A percentile compares a stretch with the other conserved stretches of the same genome.
Evolutionary conservation across 2,329 filamentous ascomycete species (phyloP).

Genomic region (Graphiopsis chlorocephala): DNA sequence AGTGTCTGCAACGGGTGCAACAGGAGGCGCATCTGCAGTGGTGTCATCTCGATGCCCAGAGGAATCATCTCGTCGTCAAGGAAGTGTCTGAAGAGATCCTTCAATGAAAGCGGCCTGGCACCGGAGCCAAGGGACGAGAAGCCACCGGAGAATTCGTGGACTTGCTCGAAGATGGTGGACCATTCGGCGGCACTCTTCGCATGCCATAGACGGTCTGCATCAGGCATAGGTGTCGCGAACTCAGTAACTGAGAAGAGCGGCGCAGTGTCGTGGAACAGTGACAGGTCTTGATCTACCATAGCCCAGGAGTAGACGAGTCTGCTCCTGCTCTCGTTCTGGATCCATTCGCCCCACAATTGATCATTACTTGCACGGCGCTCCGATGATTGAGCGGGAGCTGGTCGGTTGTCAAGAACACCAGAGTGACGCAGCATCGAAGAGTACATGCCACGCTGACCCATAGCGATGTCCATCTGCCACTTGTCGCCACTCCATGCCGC

Average conservation of each 20-base stretch:
- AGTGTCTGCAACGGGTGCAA: slow-evolving; percentile 67
- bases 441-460: slow-evolving; percentile 73
- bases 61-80: slow-evolving; percentile 60
- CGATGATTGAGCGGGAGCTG: slow-evolving; percentile 47
- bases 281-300: slow-evolving; percentile 70
- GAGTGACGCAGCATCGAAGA: slow-evolving; percentile 69
- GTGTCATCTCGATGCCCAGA: slow-evolving; percentile 52
- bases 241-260: slow-evolving; percentile 65
- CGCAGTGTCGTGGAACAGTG: slow-evolving; percentile 62
- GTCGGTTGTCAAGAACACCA: slow-evolving; percentile 56
- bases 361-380: slow-evolving; percentile 48
- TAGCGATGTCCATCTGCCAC: slow-evolving; percentile 74
- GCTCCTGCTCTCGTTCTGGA: slow-evolving; percentile 60
- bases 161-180: slow-evolving; percentile 57
- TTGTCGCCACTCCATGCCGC: slow-evolving; percentile 74
- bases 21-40: slow-evolving; percentile 61
- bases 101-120: slow-evolving; percentile 57
- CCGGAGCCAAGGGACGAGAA: slow-evolving; percentile 55
- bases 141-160: slow-evolving; percentile 54
- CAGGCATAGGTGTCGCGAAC: slow-evolving; percentile 62
- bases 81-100: slow-evolving; percentile 66
- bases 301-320: slow-evolving; percentile 74
- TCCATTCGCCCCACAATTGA: slow-evolving; percentile 62
- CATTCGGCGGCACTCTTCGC: slow-evolving; percentile 58
- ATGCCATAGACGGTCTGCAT: slow-evolving; percentile 62